Evolutionary conservation across 2,329 filamentous ascomycete genomes (phyloP).

Genomic region (Aureobasidium sp.): DNA sequence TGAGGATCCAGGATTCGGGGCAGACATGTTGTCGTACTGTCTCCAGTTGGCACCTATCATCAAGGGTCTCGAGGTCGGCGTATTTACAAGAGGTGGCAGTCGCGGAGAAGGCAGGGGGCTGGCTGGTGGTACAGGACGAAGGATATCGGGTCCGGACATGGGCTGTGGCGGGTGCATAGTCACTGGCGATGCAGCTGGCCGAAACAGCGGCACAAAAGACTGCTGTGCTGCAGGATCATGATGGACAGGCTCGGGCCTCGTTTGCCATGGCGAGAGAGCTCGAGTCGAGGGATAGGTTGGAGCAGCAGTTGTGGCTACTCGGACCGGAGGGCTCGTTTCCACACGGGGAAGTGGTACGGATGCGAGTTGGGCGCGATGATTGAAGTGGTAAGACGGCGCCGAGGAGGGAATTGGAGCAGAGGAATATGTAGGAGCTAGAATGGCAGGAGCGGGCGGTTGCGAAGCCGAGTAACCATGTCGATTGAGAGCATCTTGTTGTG

Average conservation of each 20-base stretch:
- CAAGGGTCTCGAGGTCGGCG: not conserved
- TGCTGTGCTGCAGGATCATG: not conserved
- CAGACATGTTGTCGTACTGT: not conserved
- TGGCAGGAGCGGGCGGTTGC: not conserved
- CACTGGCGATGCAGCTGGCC: not conserved
- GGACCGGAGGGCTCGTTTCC: not conserved
- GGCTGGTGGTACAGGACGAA: not conserved
- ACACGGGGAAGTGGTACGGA: not conserved
- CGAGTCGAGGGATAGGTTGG: not conserved
- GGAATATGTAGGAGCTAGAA: not conserved
- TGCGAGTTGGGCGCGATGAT: not conserved
- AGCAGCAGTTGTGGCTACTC: not conserved
- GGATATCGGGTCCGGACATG: not conserved
- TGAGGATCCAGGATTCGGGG: not conserved
- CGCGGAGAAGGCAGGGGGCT: not conserved
- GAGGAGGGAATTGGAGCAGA: not conserved
- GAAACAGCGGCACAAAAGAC: not conserved
- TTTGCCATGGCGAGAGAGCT: not conserved
- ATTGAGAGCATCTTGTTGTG: not conserved
- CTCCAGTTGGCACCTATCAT: conserved; percentile 1
- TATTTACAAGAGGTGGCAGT: not conserved
- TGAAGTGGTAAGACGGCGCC: not conserved
- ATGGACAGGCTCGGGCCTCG: not conserved
- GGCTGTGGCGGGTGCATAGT: not conserved
- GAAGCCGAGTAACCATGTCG: not conserved